Conservation (phyloP, 2,329 filamentous ascomycete genomes). For the Fusarium nematophilum region DNA sequence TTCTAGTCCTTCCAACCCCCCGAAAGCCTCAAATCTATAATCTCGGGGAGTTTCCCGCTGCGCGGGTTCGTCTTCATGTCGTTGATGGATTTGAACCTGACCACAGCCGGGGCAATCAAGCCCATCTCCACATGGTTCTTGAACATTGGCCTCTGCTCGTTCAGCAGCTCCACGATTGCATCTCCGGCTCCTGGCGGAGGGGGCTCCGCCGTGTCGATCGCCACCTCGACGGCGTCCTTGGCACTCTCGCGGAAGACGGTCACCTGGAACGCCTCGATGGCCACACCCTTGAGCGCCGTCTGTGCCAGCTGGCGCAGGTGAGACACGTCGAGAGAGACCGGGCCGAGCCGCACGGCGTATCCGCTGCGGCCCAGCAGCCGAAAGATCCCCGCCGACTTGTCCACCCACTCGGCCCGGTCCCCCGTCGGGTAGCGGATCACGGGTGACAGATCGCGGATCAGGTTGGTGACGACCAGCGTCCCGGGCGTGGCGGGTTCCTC, state of each 20-base stretch:
- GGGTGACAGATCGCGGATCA: slow-evolving; percentile 5
- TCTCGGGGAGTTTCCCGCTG: slow-evolving; percentile 5
- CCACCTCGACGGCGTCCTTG: slow-evolving; percentile 3
- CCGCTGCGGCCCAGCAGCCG: neutral
- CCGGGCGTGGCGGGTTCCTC: neutral
- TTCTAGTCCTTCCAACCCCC: no score
- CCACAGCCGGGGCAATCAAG: neutral
- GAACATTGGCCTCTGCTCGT: slow-evolving; percentile 5
- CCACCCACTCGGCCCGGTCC: slow-evolving; percentile 1
- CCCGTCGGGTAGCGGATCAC: slow-evolving; percentile 5
- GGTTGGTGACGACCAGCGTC: neutral
- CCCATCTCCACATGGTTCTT: slow-evolving; percentile 10
- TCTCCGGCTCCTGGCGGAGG: neutral
- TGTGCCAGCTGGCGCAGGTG: slow-evolving; percentile 1
- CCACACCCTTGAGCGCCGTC: neutral
- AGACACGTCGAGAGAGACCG: slow-evolving; percentile 9
- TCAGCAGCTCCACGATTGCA: neutral
- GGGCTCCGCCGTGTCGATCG: neutral
- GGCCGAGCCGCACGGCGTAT: neutral
- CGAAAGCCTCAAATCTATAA: slow-evolving; percentile 6
- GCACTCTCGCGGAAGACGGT: neutral
- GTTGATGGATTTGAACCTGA: slow-evolving; percentile 3
- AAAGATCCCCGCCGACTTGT: neutral
- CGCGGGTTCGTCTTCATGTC: neutral
- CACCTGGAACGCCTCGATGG: slow-evolving; percentile 4